Evolutionary conservation across 148 eudicot genomes (phyloP), one percentile per base, ranked within the genome.

Genomic region (Rhododendron henanense): DNA sequence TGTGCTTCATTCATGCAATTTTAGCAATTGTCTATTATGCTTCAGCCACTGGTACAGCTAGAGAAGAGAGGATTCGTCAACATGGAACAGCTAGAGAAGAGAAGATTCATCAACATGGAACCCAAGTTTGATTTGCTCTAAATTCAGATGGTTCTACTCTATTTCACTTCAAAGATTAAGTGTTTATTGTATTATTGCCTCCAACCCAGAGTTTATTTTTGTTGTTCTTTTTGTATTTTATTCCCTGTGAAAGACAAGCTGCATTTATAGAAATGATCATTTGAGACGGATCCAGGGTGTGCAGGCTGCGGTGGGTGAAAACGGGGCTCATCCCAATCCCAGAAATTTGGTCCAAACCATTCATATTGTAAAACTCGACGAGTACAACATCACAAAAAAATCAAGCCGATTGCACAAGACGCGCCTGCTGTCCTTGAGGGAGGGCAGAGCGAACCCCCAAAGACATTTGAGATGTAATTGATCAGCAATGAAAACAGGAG

Each of bases 1-100:
- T 92, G 78, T 94, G 96, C 85, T 91, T 94, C 88, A 74, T 92
- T 41, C 96, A 92, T 84, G 96, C 90, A 5, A 59, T 90, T 21
- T 88, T 94, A 57, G 65, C 90, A 6, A 91, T 90, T 63, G 85
- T 92, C 59, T 94, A 91, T 55, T 91, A 86, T 81, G 88, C 90
- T 39, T 90, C 94, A 39, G 91, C 92, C 44, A 84, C 84, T 61
- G 94, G 93, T 2, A 33, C 86, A 10, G 50, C 59, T 47, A 85
- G 51, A 73, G 93, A 89, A 47, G 79, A 65, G 47, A 71, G 0
- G 39, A 71, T 15, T 31, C 8, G 3, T 28, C 37, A 31, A 28
- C 74, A 31, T 13, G 75, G 75, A 28, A 13, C 85, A 10, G 41
- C 50, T 45, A 86, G 51, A 63, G 93, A 89, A 31, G 78, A 74